Evolutionary conservation across 2,329 filamentous ascomycete genomes (phyloP).

Genomic region (Sphaerulina vaccinii): DNA sequence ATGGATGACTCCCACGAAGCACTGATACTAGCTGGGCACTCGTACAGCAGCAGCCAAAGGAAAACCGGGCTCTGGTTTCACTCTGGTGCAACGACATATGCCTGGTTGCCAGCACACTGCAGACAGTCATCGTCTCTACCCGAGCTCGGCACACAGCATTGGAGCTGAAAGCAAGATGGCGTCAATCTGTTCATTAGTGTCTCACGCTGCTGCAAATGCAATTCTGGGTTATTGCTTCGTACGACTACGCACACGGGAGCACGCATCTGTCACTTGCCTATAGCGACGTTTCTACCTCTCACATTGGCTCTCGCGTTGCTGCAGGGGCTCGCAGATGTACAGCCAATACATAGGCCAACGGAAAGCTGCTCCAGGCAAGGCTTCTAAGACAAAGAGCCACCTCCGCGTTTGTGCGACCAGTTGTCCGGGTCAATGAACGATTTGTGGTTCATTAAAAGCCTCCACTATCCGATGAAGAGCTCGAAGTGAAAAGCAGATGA

Average conservation of each 20-base stretch:
- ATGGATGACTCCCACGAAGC: neutral
- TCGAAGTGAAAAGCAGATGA: neutral
- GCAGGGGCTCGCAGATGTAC: slow-evolving; percentile 12
- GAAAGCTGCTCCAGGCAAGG: slow-evolving; percentile 10
- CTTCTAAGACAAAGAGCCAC: slow-evolving; percentile 6
- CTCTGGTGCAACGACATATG: slow-evolving; percentile 9
- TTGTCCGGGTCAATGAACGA: neutral
- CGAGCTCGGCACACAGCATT: slow-evolving; percentile 4
- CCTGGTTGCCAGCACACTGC: neutral
- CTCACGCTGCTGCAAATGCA: slow-evolving; percentile 13
- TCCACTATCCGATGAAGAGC: slow-evolving; percentile 1
- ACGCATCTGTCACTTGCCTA: slow-evolving; percentile 16
- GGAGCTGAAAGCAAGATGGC: slow-evolving; percentile 9
- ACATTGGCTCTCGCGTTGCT: slow-evolving; percentile 1
- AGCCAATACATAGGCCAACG: neutral
- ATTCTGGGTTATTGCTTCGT: slow-evolving; percentile 10
- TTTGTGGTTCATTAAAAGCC: slow-evolving; percentile 9
- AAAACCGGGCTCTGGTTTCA: slow-evolving; percentile 3
- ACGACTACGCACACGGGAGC: slow-evolving; percentile 11
- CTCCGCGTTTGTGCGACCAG: slow-evolving; percentile 12
- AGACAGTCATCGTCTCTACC: neutral
- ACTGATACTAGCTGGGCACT: neutral
- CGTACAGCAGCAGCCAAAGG: neutral
- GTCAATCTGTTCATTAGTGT: slow-evolving; percentile 5
- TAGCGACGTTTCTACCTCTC: too few species aligned